These are phyloP conservation scores for Cordyceps pruinosa DNA, from an alignment of 2,329 filamentous ascomycete genomes.

Conservation along the genomic window DNA sequence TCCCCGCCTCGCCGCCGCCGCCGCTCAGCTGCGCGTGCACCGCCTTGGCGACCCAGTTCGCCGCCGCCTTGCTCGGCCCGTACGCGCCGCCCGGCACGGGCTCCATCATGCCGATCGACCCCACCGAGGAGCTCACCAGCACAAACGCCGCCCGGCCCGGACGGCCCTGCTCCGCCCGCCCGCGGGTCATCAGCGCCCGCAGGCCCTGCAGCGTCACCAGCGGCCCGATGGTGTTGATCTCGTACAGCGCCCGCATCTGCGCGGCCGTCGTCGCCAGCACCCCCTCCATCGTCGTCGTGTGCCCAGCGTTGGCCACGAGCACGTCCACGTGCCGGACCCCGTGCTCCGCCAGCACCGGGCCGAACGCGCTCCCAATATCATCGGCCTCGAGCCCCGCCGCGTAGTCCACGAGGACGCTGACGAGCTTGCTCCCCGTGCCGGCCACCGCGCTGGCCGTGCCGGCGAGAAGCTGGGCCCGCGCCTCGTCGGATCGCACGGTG, in stretches of 20 bases:
- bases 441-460: slow-evolving; percentile 19
- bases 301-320: slow-evolving; percentile 46
- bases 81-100: slow-evolving; percentile 28
- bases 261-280: slow-evolving; percentile 23
- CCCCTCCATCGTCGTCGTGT: slow-evolving; percentile 24
- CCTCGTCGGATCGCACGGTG: slow-evolving; percentile 26
- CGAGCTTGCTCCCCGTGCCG: slow-evolving; percentile 24
- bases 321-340: slow-evolving; percentile 37
- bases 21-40: slow-evolving; percentile 22
- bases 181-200: slow-evolving; percentile 26
- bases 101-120: slow-evolving; percentile 27
- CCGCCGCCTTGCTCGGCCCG: slow-evolving; percentile 28
- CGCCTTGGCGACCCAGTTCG: slow-evolving; percentile 28
- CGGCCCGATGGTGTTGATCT: slow-evolving; percentile 38
- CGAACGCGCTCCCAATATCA: slow-evolving; percentile 21
- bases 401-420: slow-evolving; percentile 33
- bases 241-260: slow-evolving; percentile 33
- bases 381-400: slow-evolving; percentile 20
- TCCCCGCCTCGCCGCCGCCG: not conserved
- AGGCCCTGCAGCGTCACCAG: slow-evolving; percentile 29
- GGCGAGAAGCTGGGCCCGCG: slow-evolving; percentile 16
- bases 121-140: slow-evolving; percentile 30
- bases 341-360: slow-evolving; percentile 14
- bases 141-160: slow-evolving; percentile 25
- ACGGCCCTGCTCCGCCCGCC: not conserved